phyloP scores from a whole-genome alignment of 257 asterid species.

The Plantago major region DNA sequence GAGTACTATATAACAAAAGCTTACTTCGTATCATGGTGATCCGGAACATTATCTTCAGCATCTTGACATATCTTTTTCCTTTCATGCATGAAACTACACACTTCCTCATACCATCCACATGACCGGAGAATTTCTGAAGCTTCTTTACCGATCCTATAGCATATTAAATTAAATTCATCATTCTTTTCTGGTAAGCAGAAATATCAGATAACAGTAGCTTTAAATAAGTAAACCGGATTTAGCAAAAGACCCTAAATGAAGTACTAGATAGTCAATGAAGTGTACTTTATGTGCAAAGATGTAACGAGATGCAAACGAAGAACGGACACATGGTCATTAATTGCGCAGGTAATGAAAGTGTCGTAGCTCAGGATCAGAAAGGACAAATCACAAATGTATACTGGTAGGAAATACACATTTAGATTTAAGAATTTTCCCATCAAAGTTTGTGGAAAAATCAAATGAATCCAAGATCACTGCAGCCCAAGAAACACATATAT shows the following conservation, averaged over 20 bases:
- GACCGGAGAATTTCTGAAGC: slow-evolving; percentile 59
- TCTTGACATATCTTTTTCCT: slow-evolving; percentile 53
- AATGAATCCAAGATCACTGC: too few species aligned
- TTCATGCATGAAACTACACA: slow-evolving; percentile 58
- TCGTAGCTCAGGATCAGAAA: not conserved
- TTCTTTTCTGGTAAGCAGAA: not conserved
- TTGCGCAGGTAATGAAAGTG: not conserved
- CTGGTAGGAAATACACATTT: not conserved
- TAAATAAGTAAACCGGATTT: not conserved
- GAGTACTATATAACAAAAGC: slow-evolving; percentile 18
- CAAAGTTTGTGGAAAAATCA: too few species aligned
- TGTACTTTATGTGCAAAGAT: not conserved
- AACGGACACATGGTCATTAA: not conserved
- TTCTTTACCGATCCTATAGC: slow-evolving; percentile 68
- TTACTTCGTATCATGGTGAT: slow-evolving; percentile 56
- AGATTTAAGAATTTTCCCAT: too few species aligned
- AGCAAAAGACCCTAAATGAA: slow-evolving; percentile 14
- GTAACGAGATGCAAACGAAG: not conserved
- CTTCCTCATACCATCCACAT: slow-evolving; percentile 85
- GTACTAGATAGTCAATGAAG: not conserved
- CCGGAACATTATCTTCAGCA: slow-evolving; percentile 29
- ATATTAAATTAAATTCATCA: slow-evolving; percentile 9
- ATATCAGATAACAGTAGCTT: not conserved
- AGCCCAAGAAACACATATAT: too few species aligned
- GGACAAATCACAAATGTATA: not conserved